A percentile compares a stretch with the other conserved stretches of the same genome.
Conservation (phyloP, 2,329 filamentous ascomycete genomes). For the Ceratocystis smalleyi region DNA sequence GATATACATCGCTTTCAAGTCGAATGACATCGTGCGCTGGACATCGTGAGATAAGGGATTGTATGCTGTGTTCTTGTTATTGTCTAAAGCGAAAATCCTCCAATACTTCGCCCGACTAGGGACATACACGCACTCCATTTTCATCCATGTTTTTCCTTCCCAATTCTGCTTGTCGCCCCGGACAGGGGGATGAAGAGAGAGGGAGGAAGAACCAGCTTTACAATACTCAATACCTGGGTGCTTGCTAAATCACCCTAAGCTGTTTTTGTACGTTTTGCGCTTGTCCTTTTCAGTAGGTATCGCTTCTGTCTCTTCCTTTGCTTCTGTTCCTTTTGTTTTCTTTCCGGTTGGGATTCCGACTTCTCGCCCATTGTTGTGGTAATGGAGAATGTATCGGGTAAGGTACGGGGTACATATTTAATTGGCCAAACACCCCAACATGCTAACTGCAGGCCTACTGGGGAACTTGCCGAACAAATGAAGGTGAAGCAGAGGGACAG, state of each 20-base stretch:
- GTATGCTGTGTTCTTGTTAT: not conserved
- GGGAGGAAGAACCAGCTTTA: too few species aligned
- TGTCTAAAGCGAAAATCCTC: not conserved
- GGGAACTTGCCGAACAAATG: constrained; percentile 1
- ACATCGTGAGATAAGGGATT: not conserved
- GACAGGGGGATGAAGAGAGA: not conserved
- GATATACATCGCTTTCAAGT: not conserved
- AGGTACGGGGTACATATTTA: constrained; percentile 1
- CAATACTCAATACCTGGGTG: too few species aligned
- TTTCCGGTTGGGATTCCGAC: constrained; percentile 2
- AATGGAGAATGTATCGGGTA: not conserved
- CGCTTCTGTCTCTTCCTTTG: too few species aligned
- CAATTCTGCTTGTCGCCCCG: not conserved
- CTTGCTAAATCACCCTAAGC: too few species aligned
- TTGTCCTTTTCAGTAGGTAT: not conserved
- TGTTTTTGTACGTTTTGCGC: not conserved
- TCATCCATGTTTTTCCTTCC: not conserved
- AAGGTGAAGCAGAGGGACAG: not conserved
- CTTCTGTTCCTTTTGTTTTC: not conserved
- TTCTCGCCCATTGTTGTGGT: not conserved
- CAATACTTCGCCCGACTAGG: not conserved
- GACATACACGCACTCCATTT: not conserved
- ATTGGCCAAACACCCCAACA: not conserved
- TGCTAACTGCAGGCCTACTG: not conserved
- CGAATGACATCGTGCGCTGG: not conserved